phyloP scores from a whole-genome alignment of 2,329 filamentous ascomycete genomes.

The Fusarium proliferatum region DNA sequence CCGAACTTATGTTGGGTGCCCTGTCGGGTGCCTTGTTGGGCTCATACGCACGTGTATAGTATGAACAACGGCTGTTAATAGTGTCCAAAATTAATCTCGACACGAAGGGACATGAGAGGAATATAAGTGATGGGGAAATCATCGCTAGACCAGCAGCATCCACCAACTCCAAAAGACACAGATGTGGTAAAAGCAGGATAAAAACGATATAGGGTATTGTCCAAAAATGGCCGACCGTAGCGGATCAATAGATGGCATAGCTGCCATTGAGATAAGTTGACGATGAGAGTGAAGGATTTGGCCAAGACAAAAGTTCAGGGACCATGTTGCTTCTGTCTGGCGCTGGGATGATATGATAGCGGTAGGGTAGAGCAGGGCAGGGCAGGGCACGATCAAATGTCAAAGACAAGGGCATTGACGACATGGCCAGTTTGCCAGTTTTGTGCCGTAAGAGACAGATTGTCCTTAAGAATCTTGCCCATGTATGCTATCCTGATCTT shows the following conservation, averaged over 20 bases:
- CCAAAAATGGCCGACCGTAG: conserved; percentile 31
- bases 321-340: not conserved
- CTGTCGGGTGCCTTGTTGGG: not conserved
- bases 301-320: not conserved
- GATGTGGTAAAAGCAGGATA: conserved; percentile 4
- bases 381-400: conserved; percentile 50
- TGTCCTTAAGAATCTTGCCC: conserved; percentile 81
- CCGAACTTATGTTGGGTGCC: not conserved
- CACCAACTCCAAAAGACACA: conserved; percentile 28
- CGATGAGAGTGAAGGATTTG: not conserved
- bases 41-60: conserved; percentile 7
- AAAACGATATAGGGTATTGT: conserved; percentile 45
- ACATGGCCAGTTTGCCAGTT: conserved; percentile 82
- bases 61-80: not conserved
- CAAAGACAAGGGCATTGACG: conserved; percentile 79
- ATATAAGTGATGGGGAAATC: conserved; percentile 22
- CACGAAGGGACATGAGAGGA: not conserved
- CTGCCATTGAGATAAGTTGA: conserved; percentile 5
- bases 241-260: conserved; percentile 7
- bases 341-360: not conserved
- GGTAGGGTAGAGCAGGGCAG: not conserved
- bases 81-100: conserved; percentile 16
- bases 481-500: conserved; percentile 81
- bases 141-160: conserved; percentile 30
- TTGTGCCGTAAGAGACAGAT: conserved; percentile 71